A percentile compares a stretch with the other conserved stretches of the same genome.
These are phyloP conservation scores for Cronartium quercuum DNA, from an alignment of 1,284 basidiomycete species.

Conservation along the genomic window DNA sequence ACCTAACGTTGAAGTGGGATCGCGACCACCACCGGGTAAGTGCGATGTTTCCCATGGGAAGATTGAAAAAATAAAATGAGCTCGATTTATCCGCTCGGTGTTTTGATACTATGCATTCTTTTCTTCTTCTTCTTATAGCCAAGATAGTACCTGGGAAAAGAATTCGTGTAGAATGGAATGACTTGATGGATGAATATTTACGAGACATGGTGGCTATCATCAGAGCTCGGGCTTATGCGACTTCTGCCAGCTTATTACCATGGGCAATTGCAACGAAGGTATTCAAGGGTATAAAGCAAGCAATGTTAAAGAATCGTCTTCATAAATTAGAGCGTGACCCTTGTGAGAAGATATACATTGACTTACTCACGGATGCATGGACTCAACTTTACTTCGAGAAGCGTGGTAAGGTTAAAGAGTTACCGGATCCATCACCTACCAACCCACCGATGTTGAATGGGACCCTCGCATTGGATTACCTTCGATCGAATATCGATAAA, in stretches of 20 bases:
- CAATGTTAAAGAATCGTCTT: conserved; percentile 19
- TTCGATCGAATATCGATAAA: conserved; percentile 37
- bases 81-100: not conserved
- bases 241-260: conserved; percentile 28
- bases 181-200: conserved; percentile 29
- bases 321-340: conserved; percentile 27
- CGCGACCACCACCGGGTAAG: conserved; percentile 26
- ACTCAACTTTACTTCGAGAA: conserved; percentile 34
- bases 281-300: conserved; percentile 7
- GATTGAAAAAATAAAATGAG: not conserved
- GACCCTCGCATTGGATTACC: conserved; percentile 24
- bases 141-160: conserved; percentile 9
- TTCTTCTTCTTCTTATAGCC: not conserved
- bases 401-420: conserved; percentile 32
- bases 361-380: conserved; percentile 37
- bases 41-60: not conserved
- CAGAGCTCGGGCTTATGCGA: conserved; percentile 31
- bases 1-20: conserved; percentile 15
- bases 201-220: conserved; percentile 28
- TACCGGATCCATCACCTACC: conserved; percentile 16
- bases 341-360: conserved; percentile 29
- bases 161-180: conserved; percentile 32
- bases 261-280: conserved; percentile 28
- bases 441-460: conserved; percentile 14
- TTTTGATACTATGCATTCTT: not conserved